Base-by-base conservation (phyloP, 2,329 filamentous ascomycete species). In the Neofusicoccum laricinum region DNA sequence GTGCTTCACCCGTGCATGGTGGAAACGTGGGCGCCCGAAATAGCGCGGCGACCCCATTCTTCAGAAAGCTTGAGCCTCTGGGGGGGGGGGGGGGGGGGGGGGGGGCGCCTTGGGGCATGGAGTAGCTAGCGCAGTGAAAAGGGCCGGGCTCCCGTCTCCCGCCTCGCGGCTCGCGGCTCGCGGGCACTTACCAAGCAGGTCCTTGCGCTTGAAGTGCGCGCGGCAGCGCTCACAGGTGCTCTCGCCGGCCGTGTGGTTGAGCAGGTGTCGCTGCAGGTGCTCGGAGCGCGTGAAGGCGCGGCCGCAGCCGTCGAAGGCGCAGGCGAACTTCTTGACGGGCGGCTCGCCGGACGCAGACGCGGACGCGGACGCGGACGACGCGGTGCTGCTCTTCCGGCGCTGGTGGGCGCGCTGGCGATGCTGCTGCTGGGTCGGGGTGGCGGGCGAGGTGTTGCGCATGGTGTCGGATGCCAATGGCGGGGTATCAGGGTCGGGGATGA, bases 171-270 rank as follows among this genome's bases (percentile, higher is more conserved):
- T n/a, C n/a, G n/a, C n/a, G n/a, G n/a, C n/a, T n/a, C n/a, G n/a
- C n/a, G n/a, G n/a, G n/a, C 53, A 57, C 79, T 74, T 76, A 84
- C 85, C 82, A 64, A 87, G 73, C 46, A 88, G 74, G 72, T 88
- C 86, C 30, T 82, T 83, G 49, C 86, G 80, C 69, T 85, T 85
- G 72, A 88, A 88, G 69, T 87, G 84, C 32, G 85, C 84, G 64
- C 81, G 81, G 67, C 87, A 89, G 69, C 86, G 77, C 57, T 81
- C 74, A 69, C 86, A 89, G 3, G 85, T 86, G 66, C 81, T 81
- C 48, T 84, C 81, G 12, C 75, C 75, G 21, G 67, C 72, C n/a
- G 78, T 77, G 69, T 87, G 85, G 68, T 87, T 87, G 59, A 86
- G 75, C 21, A 81, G 78, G 73, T 88, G 85, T 14, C 85, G 79